Percentiles rank a stretch among this genome's conserved stretches.
Evolutionary conservation across 352 stramenopile species (phyloP).

Genomic region (Aphanomyces euteiches): DNA sequence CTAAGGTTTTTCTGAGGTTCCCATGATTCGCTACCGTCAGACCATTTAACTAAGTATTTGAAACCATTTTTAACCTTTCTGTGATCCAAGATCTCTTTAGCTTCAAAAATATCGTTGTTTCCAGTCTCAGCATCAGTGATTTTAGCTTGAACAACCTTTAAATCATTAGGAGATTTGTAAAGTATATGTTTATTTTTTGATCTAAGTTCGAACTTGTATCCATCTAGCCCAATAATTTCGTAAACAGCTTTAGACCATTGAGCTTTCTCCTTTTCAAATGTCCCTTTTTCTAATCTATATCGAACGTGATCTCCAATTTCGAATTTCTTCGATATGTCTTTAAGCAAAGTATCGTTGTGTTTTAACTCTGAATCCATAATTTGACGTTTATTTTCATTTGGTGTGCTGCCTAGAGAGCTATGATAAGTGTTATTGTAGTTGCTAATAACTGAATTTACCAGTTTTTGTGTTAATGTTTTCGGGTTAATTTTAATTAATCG

Average conservation of each 20-base stretch:
- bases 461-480: constrained; percentile 12
- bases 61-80: not conserved
- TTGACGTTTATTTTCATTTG: constrained; percentile 28
- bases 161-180: not conserved
- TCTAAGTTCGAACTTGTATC: not conserved
- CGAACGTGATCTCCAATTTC: not conserved
- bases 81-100: not conserved
- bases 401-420: constrained; percentile 11
- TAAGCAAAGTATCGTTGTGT: constrained; percentile 25
- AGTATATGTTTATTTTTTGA: not conserved
- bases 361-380: constrained; percentile 13
- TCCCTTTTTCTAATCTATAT: not conserved
- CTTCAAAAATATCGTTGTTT: not conserved
- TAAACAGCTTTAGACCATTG: not conserved
- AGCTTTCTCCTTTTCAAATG: not conserved
- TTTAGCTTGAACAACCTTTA: not conserved
- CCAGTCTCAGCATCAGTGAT: not conserved
- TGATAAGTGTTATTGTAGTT: constrained; percentile 34
- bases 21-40: not conserved
- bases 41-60: not conserved
- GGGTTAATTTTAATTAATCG: constrained; percentile 29
- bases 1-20: constrained; percentile 5
- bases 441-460: constrained; percentile 28
- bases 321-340: not conserved
- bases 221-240: not conserved